Conservation (phyloP, 768 basidiomycete genomes). For the Boletus rubescentipes region DNA sequence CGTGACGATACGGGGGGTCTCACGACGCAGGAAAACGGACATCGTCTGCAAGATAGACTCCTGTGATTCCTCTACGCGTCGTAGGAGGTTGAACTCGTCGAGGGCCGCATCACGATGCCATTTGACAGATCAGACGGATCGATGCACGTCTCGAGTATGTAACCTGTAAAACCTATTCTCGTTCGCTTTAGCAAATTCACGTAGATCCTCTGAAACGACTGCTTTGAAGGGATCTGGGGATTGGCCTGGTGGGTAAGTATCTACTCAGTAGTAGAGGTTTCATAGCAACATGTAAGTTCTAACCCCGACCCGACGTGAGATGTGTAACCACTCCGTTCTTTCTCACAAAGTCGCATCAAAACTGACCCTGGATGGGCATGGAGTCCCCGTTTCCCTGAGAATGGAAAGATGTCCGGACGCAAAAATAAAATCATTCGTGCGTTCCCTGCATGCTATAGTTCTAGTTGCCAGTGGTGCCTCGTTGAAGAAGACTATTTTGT, state of each 20-base stretch:
- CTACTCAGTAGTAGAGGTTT: too few relatives aligned
- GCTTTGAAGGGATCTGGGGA: constrained; percentile 75
- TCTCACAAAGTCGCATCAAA: too few relatives aligned
- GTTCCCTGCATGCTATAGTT: too few relatives aligned
- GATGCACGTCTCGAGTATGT: constrained; percentile 72
- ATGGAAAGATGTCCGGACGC: too few relatives aligned
- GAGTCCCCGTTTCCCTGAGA: too few relatives aligned
- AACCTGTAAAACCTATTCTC: constrained; percentile 85
- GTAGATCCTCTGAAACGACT: constrained; percentile 74
- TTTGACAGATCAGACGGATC: constrained; percentile 86
- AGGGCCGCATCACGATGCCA: constrained; percentile 72
- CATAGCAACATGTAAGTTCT: too few relatives aligned
- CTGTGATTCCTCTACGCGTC: constrained; percentile 71
- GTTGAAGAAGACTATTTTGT: too few relatives aligned
- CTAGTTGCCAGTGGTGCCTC: too few relatives aligned
- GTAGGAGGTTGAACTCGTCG: constrained; percentile 85
- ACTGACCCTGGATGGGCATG: too few relatives aligned
- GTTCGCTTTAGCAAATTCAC: constrained; percentile 82
- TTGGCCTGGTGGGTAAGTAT: constrained; percentile 45
- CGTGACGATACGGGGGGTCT: constrained; percentile 69
- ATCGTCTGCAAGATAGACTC: constrained; percentile 65
- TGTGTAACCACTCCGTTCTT: too few relatives aligned
- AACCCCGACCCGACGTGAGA: too few relatives aligned
- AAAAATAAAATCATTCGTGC: too few relatives aligned
- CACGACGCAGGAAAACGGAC: constrained; percentile 64